These are phyloP conservation scores for Puccinia hordei DNA, from an alignment of 1,284 basidiomycete genomes.

Conservation along the genomic window DNA sequence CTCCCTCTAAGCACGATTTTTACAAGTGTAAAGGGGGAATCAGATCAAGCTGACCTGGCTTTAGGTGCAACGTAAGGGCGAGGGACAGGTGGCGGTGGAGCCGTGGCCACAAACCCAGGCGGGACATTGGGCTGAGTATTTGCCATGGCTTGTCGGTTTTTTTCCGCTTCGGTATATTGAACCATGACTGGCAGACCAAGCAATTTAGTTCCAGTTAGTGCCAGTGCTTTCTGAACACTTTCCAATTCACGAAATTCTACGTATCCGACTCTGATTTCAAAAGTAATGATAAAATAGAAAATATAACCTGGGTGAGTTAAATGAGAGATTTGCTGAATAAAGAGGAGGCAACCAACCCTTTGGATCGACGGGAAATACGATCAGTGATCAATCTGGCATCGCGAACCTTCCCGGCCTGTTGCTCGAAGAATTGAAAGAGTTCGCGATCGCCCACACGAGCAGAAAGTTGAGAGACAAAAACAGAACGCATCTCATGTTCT, in stretches of 20 bases:
- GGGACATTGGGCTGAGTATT: constrained; percentile 52
- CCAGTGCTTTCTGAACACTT: constrained; percentile 83
- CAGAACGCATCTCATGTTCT: constrained; percentile 79
- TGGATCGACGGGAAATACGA: constrained; percentile 84
- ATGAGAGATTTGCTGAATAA: not conserved
- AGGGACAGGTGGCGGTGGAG: constrained; percentile 49
- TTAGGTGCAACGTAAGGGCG: constrained; percentile 53
- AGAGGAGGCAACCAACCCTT: constrained; percentile 70
- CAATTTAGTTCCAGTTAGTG: constrained; percentile 86
- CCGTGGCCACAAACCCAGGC: constrained; percentile 63
- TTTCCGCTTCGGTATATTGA: constrained; percentile 91
- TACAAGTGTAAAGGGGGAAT: constrained; percentile 70
- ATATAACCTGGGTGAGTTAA: not conserved
- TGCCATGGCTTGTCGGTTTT: constrained; percentile 69
- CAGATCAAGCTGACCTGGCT: constrained; percentile 67
- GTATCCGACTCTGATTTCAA: constrained; percentile 74
- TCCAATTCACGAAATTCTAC: constrained; percentile 91
- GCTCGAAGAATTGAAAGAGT: constrained; percentile 97
- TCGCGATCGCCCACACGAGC: constrained; percentile 91
- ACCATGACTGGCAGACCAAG: constrained; percentile 98
- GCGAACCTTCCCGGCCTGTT: constrained; percentile 85
- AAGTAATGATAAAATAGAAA: too few relatives aligned
- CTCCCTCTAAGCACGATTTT: constrained; percentile 64
- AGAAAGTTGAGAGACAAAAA: constrained; percentile 97
- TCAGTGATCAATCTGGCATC: constrained; percentile 95